phyloP scores from a whole-genome alignment of 2,329 filamentous ascomycete species.

The Aspergillus sp. region DNA sequence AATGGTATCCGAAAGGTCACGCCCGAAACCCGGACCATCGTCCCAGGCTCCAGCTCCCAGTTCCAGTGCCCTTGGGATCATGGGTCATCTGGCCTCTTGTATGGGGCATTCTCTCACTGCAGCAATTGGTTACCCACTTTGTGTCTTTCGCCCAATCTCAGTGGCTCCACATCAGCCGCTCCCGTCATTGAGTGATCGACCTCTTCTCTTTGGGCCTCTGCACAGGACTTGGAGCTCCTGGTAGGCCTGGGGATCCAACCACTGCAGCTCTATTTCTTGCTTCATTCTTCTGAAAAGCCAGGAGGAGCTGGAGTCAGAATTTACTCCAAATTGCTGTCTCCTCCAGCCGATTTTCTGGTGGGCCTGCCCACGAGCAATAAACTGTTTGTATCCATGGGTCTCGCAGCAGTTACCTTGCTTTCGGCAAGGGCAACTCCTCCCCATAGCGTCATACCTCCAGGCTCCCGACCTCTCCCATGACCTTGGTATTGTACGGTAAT shows the following conservation, averaged over 20 bases:
- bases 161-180: conserved; percentile 22
- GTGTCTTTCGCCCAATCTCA: conserved; percentile 18
- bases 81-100: conserved; percentile 20
- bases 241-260: neutral
- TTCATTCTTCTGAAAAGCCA: neutral
- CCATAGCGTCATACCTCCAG: conserved; percentile 9
- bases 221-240: conserved; percentile 1
- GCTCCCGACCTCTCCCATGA: conserved; percentile 2
- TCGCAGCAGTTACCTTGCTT: conserved; percentile 15
- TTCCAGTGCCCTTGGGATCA: conserved; percentile 11
- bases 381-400: conserved; percentile 2
- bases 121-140: conserved; percentile 9
- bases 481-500: conserved; percentile 4
- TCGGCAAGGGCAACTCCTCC: conserved; percentile 12
- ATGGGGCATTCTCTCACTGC: conserved; percentile 13
- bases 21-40: neutral
- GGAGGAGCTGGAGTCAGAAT: neutral
- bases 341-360: neutral
- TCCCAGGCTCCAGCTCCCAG: neutral
- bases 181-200: conserved; percentile 20
- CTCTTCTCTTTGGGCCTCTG: neutral
- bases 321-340: too few species aligned
- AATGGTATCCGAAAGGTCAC: neutral
- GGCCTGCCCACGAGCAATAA: neutral
- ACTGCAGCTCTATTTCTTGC: neutral